Evolutionary conservation across 2,329 filamentous ascomycete species (phyloP).

Genomic region (Myotisia sp.): DNA sequence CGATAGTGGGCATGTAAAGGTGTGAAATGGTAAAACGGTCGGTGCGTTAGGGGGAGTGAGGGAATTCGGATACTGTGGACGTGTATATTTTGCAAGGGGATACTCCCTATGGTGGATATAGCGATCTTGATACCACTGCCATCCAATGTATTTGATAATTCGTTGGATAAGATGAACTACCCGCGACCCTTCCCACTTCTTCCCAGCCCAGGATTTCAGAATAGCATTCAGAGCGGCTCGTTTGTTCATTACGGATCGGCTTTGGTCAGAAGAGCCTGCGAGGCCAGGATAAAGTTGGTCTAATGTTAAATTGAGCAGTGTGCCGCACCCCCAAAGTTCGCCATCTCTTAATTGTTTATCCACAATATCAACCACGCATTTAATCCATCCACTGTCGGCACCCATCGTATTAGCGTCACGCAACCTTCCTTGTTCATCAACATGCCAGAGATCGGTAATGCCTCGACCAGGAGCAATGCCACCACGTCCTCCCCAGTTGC

Average conservation of each 20-base stretch:
- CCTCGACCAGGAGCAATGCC: conserved; percentile 64
- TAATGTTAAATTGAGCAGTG: conserved; percentile 45
- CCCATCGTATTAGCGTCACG: conserved; percentile 53
- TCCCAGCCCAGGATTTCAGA: conserved; percentile 50
- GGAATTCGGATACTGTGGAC: conserved; percentile 57
- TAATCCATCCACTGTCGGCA: conserved; percentile 63
- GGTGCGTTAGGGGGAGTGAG: conserved; percentile 74
- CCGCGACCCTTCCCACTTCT: conserved; percentile 77
- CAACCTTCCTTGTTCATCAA: conserved; percentile 70
- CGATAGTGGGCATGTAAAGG: conserved; percentile 86
- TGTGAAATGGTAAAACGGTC: conserved; percentile 92
- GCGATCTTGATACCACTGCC: conserved; percentile 78
- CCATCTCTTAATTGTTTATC: conserved; percentile 75
- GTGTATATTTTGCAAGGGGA: conserved; percentile 46
- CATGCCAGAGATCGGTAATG: conserved; percentile 79
- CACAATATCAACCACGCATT: conserved; percentile 81
- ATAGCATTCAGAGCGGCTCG: conserved; percentile 22
- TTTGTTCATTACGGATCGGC: conserved; percentile 16
- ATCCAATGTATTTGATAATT: conserved; percentile 59
- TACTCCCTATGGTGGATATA: conserved; percentile 50
- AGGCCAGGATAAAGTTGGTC: conserved; percentile 39
- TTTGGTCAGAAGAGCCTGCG: conserved; percentile 20
- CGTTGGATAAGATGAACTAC: conserved; percentile 74
- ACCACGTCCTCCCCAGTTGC: conserved; percentile 81
- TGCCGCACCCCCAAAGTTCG: conserved; percentile 67